Base-by-base conservation (phyloP, 768 basidiomycete genomes). In the Tephrocybe sp. region DNA sequence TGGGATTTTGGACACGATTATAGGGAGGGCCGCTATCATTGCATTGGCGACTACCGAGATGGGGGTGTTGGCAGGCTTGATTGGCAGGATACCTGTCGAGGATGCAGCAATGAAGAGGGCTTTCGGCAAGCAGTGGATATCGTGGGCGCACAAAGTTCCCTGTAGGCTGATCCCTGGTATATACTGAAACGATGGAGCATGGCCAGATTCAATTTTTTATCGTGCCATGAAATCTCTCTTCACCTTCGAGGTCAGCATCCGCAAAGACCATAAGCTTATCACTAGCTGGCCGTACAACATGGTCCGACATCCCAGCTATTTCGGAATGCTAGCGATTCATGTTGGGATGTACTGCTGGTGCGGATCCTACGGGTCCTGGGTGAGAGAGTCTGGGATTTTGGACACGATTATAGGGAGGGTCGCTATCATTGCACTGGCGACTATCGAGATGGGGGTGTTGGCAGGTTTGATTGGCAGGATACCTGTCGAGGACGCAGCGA, bases 231-330 rank as follows among this genome's bases (percentile, higher is more conserved):
- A 41, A n/a, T n/a, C 4, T 5, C 26, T 41, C 40, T 76, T 76
- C 64, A 77, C 72, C 18, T 74, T 70, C 45, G 66, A 75, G 30
- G 55, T 74, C 27, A 67, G 66, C 47, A 58, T 64, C n/a, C 56
- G 52, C 21, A 51, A 57, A 18, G 57, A 60, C 24, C 62, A 67
- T 34, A 56, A 51, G 9, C 59, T 69, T 24, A 48, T 71, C n/a
- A 68, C 64, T 1, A 60, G 53, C 0, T 65, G 70, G 3, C 69
- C 70, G 3, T 71, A 70, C 51, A 47, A 51, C 22, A 40, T 68
- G 21, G 65, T 69, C 3, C 68, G 69, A 19, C 69, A 71, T 48
- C 70, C 70, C 6, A 54, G 60, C n/a, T 70, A 71, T 45, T 53
- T 61, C 0, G 68, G 61, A 18, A 55, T 54, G 3, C 16, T 64